Base-by-base conservation (phyloP, 495 filamentous ascomycete species). In the Cladorrhinum samala region DNA sequence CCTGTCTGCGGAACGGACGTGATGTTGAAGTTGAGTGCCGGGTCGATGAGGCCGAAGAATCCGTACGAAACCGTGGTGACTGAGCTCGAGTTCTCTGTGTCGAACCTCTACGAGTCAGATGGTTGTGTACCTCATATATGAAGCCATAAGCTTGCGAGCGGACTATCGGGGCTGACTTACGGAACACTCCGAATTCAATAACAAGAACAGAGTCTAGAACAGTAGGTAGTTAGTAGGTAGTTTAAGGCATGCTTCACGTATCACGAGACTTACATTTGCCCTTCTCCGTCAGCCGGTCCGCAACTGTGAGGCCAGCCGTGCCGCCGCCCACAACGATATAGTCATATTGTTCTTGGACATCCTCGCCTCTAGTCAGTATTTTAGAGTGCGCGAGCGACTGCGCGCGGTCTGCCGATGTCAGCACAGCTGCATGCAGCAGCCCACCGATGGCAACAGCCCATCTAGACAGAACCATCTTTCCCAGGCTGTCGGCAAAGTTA, bases 271-370 rank as follows among this genome's bases (percentile, higher is more conserved):
- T 33, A 33, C 27, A 33, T 33, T 11, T 33, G 5, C 27, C 27
- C 5, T 72, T 56, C 50, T 77, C 75, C 2, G 76, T 75, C 3
- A 82, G 69, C 3, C 76, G 67, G 50, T 69, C 71, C 2, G 79
- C 77, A 2, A 80, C 58, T 7, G 68, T 72, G 16, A 82, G 66
- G n/a, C 77, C 77, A 42, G 70, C 63, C 6, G 76, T 78, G 8
- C 76, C 76, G 33, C 75, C 75, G 18, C 77, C 77, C 11, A 78
- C 62, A 16, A 80, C 56, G 11, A 91, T 68, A 70, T 87, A 90
- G 72, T 91, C 87, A 69, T 82, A 89, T 33, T 33, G n/a, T n/a
- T n/a, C n/a, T n/a, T n/a, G n/a, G n/a, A n/a, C n/a, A n/a, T n/a
- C n/a, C n/a, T n/a, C n/a, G n/a, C n/a, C n/a, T n/a, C n/a, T n/a